Evolutionary conservation across 2,329 filamentous ascomycete genomes (phyloP).

Genomic region (Cercospora sesami): DNA sequence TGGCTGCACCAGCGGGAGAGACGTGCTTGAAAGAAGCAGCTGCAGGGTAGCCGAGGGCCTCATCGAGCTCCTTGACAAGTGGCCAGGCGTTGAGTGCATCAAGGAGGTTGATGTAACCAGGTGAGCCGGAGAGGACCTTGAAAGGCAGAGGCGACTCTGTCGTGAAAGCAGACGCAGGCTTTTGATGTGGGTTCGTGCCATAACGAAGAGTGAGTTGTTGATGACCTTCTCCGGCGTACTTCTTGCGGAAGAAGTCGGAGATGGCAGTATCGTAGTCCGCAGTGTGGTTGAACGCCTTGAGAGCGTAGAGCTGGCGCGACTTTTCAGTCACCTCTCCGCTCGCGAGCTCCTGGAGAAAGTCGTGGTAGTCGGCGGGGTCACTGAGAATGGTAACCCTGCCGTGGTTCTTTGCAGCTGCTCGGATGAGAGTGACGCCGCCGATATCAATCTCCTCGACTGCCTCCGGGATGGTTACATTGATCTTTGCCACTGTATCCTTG

Average conservation of each 20-base stretch:
- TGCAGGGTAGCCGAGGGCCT: constrained; percentile 81
- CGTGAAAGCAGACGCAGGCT: constrained; percentile 84
- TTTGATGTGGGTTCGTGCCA: constrained; percentile 97
- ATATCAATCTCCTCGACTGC: constrained; percentile 99
- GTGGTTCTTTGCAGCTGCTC: constrained; percentile 98
- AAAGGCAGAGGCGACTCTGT: constrained; percentile 78
- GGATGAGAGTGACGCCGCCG: constrained; percentile 91
- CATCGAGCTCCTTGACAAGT: constrained; percentile 91
- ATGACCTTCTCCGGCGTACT: constrained; percentile 82
- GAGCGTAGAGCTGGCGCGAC: constrained; percentile 83
- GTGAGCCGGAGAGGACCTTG: constrained; percentile 85
- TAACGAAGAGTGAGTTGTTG: constrained; percentile 88
- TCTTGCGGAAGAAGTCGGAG: constrained; percentile 94
- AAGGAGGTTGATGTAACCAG: constrained; percentile 95
- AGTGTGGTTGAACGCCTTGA: constrained; percentile 98
- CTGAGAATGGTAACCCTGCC: constrained; percentile 91
- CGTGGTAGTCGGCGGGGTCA: constrained; percentile 88
- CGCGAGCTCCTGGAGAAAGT: constrained; percentile 88
- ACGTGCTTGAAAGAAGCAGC: constrained; percentile 99
- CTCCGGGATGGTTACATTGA: constrained; percentile 94
- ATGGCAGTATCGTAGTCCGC: constrained; percentile 96
- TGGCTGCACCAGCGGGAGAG: constrained; percentile 91
- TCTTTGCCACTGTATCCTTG: constrained; percentile 95
- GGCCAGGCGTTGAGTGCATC: constrained; percentile 97
- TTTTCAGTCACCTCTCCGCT: constrained; percentile 80